Conservation (phyloP, 2,329 filamentous ascomycete genomes). For the Acrodontium crateriforme region DNA sequence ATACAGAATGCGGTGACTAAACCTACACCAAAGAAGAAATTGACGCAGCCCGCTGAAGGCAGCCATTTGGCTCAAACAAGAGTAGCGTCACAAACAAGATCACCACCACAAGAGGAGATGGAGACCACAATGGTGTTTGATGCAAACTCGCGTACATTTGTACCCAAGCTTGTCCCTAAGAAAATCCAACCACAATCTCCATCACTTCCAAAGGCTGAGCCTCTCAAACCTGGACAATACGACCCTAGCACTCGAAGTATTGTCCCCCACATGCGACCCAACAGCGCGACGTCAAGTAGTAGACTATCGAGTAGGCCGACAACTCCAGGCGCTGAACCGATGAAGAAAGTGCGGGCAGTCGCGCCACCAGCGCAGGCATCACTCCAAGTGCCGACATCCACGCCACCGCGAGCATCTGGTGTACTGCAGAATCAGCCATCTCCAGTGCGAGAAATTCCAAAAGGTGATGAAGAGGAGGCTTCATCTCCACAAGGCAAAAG, state of each 20-base stretch:
- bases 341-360: too few relatives aligned
- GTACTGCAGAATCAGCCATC: slow-evolving; percentile 21
- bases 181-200: slow-evolving; percentile 9
- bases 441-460: slow-evolving; percentile 19
- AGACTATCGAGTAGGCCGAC: too few relatives aligned
- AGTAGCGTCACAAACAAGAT: slow-evolving; percentile 2
- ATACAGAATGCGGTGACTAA: slow-evolving; percentile 5
- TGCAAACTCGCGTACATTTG: slow-evolving; percentile 16
- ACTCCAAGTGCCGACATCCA: slow-evolving; percentile 12
- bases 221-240: slow-evolving; percentile 13
- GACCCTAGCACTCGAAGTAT: slow-evolving; percentile 19
- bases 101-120: slow-evolving; percentile 2
- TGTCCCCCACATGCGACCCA: slow-evolving; percentile 12
- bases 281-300: too few relatives aligned
- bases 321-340: too few relatives aligned
- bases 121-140: slow-evolving; percentile 21
- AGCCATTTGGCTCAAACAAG: slow-evolving; percentile 7
- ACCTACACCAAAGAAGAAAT: slow-evolving; percentile 1
- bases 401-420: slow-evolving; percentile 8
- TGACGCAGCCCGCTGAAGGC: slow-evolving; percentile 1
- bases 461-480: slow-evolving; percentile 15
- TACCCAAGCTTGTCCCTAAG: slow-evolving; percentile 9
- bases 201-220: slow-evolving; percentile 3
- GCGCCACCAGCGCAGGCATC: slow-evolving; percentile 20
- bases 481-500: slow-evolving; percentile 1